phyloP scores from a whole-genome alignment of 1,139 yeast genomes.

The Meyerozyma sp. region DNA sequence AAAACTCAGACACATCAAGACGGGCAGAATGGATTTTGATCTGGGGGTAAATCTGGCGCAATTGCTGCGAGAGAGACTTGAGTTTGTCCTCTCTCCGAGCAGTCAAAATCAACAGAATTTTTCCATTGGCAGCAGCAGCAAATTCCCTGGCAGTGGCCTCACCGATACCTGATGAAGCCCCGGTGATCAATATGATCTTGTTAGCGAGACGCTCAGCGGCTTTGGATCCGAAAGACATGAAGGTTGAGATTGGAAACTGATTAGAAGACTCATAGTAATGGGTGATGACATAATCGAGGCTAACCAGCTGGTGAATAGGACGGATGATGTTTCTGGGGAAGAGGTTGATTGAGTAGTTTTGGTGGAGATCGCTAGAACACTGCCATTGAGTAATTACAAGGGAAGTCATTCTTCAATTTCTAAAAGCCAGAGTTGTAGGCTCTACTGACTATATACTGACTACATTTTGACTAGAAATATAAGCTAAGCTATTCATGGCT shows the following conservation, averaged over 20 bases:
- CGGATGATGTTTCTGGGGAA: no score
- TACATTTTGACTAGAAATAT: no score
- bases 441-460: no score
- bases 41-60: constrained; percentile 19
- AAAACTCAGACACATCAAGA: constrained; percentile 34
- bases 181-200: constrained; percentile 61
- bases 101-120: constrained; percentile 34
- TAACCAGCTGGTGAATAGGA: not conserved
- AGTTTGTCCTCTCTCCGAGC: constrained; percentile 39
- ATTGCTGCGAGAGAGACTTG: constrained; percentile 21
- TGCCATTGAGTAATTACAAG: no score
- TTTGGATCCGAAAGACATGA: constrained; percentile 46
- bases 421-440: not conserved
- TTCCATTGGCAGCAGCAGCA: constrained; percentile 34
- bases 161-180: constrained; percentile 69
- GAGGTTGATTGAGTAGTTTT: not conserved
- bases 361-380: no score
- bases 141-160: constrained; percentile 37
- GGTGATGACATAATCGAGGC: not conserved
- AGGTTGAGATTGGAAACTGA: not conserved
- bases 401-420: no score
- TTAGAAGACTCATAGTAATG: no score
- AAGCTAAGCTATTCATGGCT: no score
- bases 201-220: constrained; percentile 58
- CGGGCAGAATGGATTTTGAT: constrained; percentile 22